Evolutionary conservation across 176 grass and related monocot species (phyloP), one percentile per base, ranked within the genome.

Genomic region (Aegilops speltoides): DNA sequence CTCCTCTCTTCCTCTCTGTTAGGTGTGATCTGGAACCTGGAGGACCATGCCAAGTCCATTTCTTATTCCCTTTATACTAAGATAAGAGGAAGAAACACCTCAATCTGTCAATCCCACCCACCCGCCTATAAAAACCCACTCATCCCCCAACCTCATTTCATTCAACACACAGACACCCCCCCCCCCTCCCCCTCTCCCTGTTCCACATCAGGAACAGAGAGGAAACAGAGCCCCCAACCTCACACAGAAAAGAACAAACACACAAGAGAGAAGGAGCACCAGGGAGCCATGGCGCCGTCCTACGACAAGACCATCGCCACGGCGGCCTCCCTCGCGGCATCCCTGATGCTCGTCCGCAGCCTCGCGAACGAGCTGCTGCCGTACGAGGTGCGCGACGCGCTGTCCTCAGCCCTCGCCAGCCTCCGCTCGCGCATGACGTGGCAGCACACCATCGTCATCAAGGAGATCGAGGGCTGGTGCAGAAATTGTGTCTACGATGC

Each of bases 371-470:
- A 94, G 45, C 56, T 94, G 64, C 4, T 91, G 19, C 92, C 89
- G 0, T 40, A 68, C 4, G 92, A 94, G 71, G 13, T 88, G 15
- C 89, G 79, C 7, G 60, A 87, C 65, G 5, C 36, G 29, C 17
- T 95, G 9, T 68, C 84, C 32, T 77, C 87, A 0, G 10, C 65
- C 17, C 25, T 95, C 17, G 13, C 26, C 70, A 38, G 13, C 76
- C 79, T 95, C 7, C 93, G 93, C 13, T 79, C 84, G 4, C 33
- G 54, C 64, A 38, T 83, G 4, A 85, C 84, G 5, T 89, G 85
- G 0, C 75, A 85, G 73, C 75, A 89, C 79, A 91, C 91, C 2
- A 86, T 97, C 67, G 40, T 95, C 59, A 41, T 97, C 29, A 83
- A 97, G 14, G 83, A 88, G 89, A 70, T 13, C 1, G 95, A 97